Evolutionary conservation across 441 rosid species (phyloP).

Genomic region (Erysimum pusillum): DNA sequence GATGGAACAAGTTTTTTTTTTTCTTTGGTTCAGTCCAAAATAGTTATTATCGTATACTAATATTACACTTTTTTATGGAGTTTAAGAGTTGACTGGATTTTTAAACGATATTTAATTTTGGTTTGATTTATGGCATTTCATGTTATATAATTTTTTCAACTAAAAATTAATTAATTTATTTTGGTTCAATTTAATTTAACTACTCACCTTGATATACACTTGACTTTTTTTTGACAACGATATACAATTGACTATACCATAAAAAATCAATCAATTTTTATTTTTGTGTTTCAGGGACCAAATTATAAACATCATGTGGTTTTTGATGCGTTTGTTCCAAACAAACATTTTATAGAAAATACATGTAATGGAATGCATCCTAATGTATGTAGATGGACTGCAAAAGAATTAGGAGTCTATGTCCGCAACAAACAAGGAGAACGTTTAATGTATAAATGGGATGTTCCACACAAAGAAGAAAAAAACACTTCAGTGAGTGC

Average conservation of each 20-base stretch:
- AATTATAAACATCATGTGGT: constrained; percentile 29
- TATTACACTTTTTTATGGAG: neutral
- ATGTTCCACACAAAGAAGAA: too few relatives aligned
- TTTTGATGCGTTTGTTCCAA: constrained; percentile 23
- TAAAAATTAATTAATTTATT: neutral
- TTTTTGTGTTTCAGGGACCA: constrained; percentile 37
- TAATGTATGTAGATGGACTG: constrained; percentile 29
- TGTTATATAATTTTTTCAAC: neutral
- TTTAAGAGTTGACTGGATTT: neutral
- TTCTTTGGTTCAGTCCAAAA: neutral
- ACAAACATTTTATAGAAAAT: constrained; percentile 19
- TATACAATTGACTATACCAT: too few relatives aligned
- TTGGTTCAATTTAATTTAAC: neutral
- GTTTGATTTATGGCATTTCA: neutral
- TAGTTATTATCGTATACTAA: neutral
- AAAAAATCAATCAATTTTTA: too few relatives aligned
- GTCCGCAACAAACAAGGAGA: constrained; percentile 28
- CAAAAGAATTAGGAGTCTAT: constrained; percentile 29
- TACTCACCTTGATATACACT: too few relatives aligned
- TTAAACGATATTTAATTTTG: neutral
- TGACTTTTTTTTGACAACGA: too few relatives aligned
- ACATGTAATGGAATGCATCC: constrained; percentile 36
- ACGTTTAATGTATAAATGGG: constrained; percentile 28
- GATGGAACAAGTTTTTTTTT: neutral
- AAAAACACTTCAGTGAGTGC: too few relatives aligned